Evolutionary conservation across 2,329 filamentous ascomycete species (phyloP), one percentile per base, ranked within the genome.

Genomic region (Venturia carpophila): DNA sequence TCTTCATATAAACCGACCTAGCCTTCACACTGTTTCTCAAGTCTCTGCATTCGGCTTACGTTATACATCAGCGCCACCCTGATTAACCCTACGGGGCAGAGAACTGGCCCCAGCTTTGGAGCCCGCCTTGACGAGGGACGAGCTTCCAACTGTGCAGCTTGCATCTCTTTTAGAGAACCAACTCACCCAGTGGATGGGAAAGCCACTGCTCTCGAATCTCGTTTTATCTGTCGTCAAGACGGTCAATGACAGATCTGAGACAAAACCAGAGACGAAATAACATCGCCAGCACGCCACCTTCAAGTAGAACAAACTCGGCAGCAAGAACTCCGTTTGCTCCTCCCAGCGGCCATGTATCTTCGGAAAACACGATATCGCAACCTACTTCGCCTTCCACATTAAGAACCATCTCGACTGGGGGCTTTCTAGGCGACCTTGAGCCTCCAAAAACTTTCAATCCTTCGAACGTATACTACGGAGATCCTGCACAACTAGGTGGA

Each of bases 401-500:
- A 42, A 43, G 37, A 6, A n/a, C 19, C 11, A 27, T 37, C 7
- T 17, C 19, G n/a, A 61, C 17, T 43, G 37, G 42, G 58, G 27
- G 17, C 15, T 42, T 45, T 27, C 17, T 61, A 37, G n/a, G 58
- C 37, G 58, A 61, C 30, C 5, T 56, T 17, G 27, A 56, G 27
- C 52, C 52, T 56, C 27, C 52, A 34, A 27, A 27, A 13, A 19
- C 27, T 2, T 37, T n/a, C 17, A 37, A 56, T 56, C 15, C 52
- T 5, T 27, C 47, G 15, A 27, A 27, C 47, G 47, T 21, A 6
- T 37, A 56, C 52, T 56, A 56, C 52, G 15, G 52, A 27, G 27
- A 56, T 19, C 52, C 30, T 55, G 64, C 55, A 27, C 41, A 66
- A n/a, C 39, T 63, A 30, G 37, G 60, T 21, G 64, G 64, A n/a